Base-by-base conservation (phyloP, 2,329 filamentous ascomycete genomes). In the Talaromyces marneffei region DNA sequence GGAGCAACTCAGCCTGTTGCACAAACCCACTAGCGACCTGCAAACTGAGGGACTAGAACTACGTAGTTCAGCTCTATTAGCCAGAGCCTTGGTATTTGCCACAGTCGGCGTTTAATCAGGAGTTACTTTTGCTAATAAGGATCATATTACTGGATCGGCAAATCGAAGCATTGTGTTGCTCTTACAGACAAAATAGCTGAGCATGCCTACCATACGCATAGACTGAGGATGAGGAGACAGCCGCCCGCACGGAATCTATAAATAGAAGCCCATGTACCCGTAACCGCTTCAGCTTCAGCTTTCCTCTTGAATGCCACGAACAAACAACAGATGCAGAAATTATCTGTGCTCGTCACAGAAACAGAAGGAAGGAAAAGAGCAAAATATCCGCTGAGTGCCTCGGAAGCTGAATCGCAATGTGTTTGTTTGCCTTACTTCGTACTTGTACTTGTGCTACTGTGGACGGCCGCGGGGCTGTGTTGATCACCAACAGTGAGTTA, bases 401-500 rank as follows among this genome's bases (percentile, higher is more conserved):
- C 29, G 29, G 12, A 48, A 48, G 42, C 42, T 48, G 23, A 48
- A 46, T 25, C 23, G 23, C 4, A 8, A 50, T 1, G 9, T n/a
- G 29, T 33, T 20, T 52, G 18, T 31, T 33, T 31, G 12, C 46
- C 9, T 4, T 31, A 10, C 25, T 40, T n/a, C 0, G 7, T 48
- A 10, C 25, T 27, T 9, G 46, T 33, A 6, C 46, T 50, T 6
- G 27, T 50, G n/a, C 27, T 48, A 33, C 27, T 23, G 48, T 20
- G n/a, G n/a, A 52, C n/a, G 9, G 46, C 46, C 27, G 27, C n/a
- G 48, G 48, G 48, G 48, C 48, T 52, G 48, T 52, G 48, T 52
- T 52, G 48, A 31, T 50, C 46, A 31, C 48, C 48, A 35, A 23
- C 29, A 20, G 4, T 14, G 29, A 33, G 29, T n/a, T n/a, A 33